Base-by-base conservation (phyloP, 768 basidiomycete genomes). In the Naganishia vaughanmartiniae region DNA sequence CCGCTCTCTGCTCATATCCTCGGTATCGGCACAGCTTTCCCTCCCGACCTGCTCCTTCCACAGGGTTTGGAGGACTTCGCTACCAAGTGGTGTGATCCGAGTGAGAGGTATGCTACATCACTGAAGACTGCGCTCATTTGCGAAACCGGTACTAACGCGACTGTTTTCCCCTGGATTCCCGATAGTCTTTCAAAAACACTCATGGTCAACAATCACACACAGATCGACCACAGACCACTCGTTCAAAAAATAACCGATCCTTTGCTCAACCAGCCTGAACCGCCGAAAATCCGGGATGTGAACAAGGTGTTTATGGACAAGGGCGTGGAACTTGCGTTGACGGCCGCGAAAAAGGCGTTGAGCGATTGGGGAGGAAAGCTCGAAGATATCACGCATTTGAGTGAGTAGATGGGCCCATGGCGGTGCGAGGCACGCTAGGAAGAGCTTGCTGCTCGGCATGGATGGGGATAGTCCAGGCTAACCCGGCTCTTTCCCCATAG, bases 11-110 rank as follows among this genome's bases (percentile, higher is more conserved):
- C 66, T 45, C 33, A 72, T 55, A 74, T 74, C 58, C 69, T 74
- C 39, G 73, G 71, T 12, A 74, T 74, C 71, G 73, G 71, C 36
- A 69, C 73, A n/a, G 55, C 65, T n/a, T 67, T 70, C 48, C 71
- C 71, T 24, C 33, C 46, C 10, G 30, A 69, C 28, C 42, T 67
- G 51, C 63, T 69, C 14, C 54, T 54, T n/a, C 68, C 70, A 28
- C 42, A 70, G 12, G 55, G 39, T 19, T 48, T 72, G 56, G 73
- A 74, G 21, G 45, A 60, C 11, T 72, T 72, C 28, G 72, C 71
- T 3, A 54, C 45, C 17, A 74, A 74, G 57, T 72, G 66, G 67
- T 67, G 57, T 24, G 56, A 70, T 19, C 66, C 67, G 10, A 70
- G 65, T 26, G 65, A 69, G 46, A 66, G 58, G 73, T 70, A 14